Evolutionary conservation across 495 filamentous ascomycete genomes (phyloP).

Genomic region (Aspergillus egyptiacus): DNA sequence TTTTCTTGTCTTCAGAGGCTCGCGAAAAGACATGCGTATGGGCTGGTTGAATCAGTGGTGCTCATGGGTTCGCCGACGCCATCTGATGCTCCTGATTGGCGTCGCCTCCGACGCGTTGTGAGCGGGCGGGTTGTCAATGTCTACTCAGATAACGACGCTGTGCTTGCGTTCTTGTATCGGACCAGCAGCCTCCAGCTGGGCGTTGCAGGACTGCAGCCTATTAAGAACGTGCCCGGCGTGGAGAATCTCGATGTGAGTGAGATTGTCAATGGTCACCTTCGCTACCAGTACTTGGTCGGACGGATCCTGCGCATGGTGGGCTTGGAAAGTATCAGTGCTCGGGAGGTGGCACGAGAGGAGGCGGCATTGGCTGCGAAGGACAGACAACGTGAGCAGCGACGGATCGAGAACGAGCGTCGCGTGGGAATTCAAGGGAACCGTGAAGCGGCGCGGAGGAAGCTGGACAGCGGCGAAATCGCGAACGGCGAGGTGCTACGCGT

Average conservation of each 20-base stretch:
- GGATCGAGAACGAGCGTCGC: conserved; percentile 43
- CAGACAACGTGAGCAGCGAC: conserved; percentile 43
- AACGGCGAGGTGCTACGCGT: neutral
- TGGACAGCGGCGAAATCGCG: conserved; percentile 23
- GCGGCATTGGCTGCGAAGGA: conserved; percentile 53
- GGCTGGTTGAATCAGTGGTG: conserved; percentile 77
- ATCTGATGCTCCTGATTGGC: conserved; percentile 58
- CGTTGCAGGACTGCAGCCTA: conserved; percentile 65
- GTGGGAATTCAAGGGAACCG: conserved; percentile 36
- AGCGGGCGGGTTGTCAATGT: conserved; percentile 71
- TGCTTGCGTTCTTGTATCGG: conserved; percentile 73
- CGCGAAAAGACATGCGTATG: conserved; percentile 73
- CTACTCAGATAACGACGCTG: conserved; percentile 69
- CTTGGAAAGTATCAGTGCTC: conserved; percentile 55
- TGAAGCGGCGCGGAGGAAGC: conserved; percentile 25
- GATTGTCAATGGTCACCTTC: conserved; percentile 63
- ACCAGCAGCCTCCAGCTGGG: conserved; percentile 70
- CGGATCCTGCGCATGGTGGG: conserved; percentile 63
- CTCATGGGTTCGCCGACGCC: conserved; percentile 80
- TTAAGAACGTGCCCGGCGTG: conserved; percentile 59
- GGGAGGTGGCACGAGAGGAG: conserved; percentile 54
- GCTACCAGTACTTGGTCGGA: conserved; percentile 64
- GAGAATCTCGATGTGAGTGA: conserved; percentile 74
- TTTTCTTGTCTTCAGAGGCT: conserved; percentile 74
- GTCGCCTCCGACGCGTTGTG: conserved; percentile 63